Conservation (phyloP, 345 rosid genomes). For the Psidium friedrichsthalianum region DNA sequence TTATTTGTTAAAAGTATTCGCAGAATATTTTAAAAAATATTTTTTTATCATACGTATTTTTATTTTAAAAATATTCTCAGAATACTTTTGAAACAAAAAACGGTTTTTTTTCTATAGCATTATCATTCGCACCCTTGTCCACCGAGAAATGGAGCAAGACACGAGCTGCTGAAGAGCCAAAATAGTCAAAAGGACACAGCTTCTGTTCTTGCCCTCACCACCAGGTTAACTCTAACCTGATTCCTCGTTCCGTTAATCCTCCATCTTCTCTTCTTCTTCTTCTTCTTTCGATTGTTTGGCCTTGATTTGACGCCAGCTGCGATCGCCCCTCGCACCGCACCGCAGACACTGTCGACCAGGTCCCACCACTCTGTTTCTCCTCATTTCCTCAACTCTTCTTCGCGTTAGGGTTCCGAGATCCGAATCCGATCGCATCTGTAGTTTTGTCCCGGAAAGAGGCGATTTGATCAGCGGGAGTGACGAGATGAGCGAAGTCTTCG, state of each 20-base stretch:
- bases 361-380: background rate
- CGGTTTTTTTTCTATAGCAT: too few species aligned
- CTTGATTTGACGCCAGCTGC: background rate
- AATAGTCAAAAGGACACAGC: background rate
- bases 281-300: background rate
- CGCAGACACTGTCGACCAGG: background rate
- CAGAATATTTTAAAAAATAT: too few species aligned
- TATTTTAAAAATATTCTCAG: too few species aligned
- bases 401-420: constrained; percentile 1
- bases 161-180: background rate
- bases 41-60: too few species aligned
- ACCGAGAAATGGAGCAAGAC: background rate
- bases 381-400: background rate
- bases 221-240: background rate
- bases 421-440: background rate
- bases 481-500: constrained; percentile 80
- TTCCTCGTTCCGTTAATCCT: background rate
- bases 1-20: too few species aligned
- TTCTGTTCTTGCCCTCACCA: background rate
- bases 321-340: background rate
- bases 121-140: background rate
- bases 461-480: background rate
- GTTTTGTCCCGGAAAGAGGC: background rate
- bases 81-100: too few species aligned
- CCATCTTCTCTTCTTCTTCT: background rate